phyloP scores from a whole-genome alignment of 768 basidiomycete genomes.

The Tricholoma saponaceum region DNA sequence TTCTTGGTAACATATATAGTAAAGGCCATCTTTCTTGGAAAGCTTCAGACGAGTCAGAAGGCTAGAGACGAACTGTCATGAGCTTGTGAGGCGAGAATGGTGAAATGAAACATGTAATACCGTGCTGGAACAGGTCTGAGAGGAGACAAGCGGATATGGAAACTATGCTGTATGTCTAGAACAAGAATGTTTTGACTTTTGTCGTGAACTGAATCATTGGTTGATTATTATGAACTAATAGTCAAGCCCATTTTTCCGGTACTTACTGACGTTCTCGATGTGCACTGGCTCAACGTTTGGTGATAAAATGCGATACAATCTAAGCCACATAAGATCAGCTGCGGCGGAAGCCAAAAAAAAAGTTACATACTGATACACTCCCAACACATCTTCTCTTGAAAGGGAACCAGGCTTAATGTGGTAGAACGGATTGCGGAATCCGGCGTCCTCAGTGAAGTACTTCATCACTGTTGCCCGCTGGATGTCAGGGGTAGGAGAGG shows the following conservation, averaged over 20 bases:
- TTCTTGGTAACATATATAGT: conserved; percentile 52
- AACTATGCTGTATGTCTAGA: conserved; percentile 51
- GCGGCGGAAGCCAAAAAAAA: no score
- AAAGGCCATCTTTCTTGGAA: conserved; percentile 33
- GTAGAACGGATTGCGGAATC: conserved; percentile 58
- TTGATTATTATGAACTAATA: neutral
- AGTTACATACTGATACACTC: conserved; percentile 48
- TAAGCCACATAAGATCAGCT: conserved; percentile 12
- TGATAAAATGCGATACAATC: conserved; percentile 64
- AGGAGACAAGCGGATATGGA: conserved; percentile 47
- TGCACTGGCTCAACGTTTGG: conserved; percentile 33
- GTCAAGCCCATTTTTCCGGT: neutral
- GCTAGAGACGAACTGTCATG: conserved; percentile 20
- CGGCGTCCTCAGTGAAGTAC: conserved; percentile 52
- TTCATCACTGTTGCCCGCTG: conserved; percentile 43
- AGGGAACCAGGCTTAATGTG: conserved; percentile 39
- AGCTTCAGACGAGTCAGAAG: conserved; percentile 49
- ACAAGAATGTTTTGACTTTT: conserved; percentile 32
- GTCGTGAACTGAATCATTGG: conserved; percentile 50
- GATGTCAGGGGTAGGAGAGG: conserved; percentile 43
- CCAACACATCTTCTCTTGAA: conserved; percentile 52
- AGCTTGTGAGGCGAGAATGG: neutral
- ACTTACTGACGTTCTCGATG: neutral
- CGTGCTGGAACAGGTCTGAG: conserved; percentile 37
- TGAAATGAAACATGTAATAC: neutral